Conservation (phyloP, 345 rosid genomes). For the Syzygium jambos region DNA sequence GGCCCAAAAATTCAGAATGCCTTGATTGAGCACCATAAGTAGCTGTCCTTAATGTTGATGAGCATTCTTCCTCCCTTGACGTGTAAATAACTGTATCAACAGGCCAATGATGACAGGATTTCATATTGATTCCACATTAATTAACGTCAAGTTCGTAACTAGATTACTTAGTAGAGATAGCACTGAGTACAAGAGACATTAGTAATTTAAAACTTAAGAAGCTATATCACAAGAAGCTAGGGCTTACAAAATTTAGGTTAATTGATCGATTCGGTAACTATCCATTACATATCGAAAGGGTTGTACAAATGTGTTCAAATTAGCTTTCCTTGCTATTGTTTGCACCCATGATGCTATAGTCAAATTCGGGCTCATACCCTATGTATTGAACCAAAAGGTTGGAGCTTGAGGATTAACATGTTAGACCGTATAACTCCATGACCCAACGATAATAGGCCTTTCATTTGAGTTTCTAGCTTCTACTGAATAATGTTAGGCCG, state of each 20-base stretch:
- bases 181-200: background rate
- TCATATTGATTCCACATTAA: background rate
- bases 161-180: background rate
- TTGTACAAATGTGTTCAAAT: background rate
- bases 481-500: background rate
- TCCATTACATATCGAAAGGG: background rate
- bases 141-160: background rate
- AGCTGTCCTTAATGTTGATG: background rate
- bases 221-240: background rate
- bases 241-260: background rate
- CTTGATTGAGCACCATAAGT: background rate
- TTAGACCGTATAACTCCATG: background rate
- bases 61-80: background rate
- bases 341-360: background rate
- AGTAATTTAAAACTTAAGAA: background rate
- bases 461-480: background rate
- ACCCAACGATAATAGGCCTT: background rate
- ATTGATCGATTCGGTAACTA: background rate
- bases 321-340: background rate
- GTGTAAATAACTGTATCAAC: background rate
- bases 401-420: background rate
- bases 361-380: rapidly evolving
- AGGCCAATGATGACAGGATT: background rate
- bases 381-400: background rate
- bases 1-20: background rate